A percentile compares a stretch with the other conserved stretches of the same genome.
These are phyloP conservation scores for Ogataea ganodermae DNA, from an alignment of 805 yeast genomes.

Conservation along the genomic window DNA sequence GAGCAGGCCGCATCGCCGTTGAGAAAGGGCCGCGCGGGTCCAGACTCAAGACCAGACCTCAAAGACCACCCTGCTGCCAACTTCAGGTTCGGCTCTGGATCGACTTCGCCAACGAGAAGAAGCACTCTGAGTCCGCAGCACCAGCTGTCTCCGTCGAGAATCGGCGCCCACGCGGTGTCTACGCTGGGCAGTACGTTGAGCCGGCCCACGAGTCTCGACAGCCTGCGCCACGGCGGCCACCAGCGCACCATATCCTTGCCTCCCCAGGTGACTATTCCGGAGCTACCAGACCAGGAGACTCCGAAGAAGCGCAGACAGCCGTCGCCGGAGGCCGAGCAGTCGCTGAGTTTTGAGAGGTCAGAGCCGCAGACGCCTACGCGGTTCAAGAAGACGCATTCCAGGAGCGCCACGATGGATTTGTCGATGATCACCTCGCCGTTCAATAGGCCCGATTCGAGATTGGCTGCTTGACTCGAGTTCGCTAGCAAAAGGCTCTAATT, in stretches of 20 bases:
- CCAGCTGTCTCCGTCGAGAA: slow-evolving; percentile 47
- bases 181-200: slow-evolving; percentile 35
- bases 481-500: no score
- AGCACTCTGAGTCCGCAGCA: slow-evolving; percentile 21
- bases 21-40: not conserved
- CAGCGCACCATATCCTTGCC: slow-evolving; percentile 45
- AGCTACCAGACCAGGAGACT: slow-evolving; percentile 22
- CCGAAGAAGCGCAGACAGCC: slow-evolving; percentile 20
- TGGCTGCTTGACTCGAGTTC: no score
- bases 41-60: not conserved
- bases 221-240: slow-evolving; percentile 36
- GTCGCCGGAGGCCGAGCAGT: slow-evolving; percentile 5
- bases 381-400: not conserved
- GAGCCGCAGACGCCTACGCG: slow-evolving; percentile 3
- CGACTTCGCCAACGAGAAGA: slow-evolving; percentile 18
- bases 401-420: slow-evolving; percentile 4
- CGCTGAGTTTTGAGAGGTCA: not conserved
- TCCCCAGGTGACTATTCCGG: slow-evolving; percentile 36
- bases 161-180: slow-evolving; percentile 75
- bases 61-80: slow-evolving; percentile 27
- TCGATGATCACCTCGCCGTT: slow-evolving; percentile 3
- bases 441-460: not conserved
- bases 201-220: slow-evolving; percentile 24
- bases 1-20: not conserved
- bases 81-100: slow-evolving; percentile 36